These are phyloP conservation scores for Elongisporangium anandrum DNA, from an alignment of 352 stramenopile genomes.

Conservation along the genomic window DNA sequence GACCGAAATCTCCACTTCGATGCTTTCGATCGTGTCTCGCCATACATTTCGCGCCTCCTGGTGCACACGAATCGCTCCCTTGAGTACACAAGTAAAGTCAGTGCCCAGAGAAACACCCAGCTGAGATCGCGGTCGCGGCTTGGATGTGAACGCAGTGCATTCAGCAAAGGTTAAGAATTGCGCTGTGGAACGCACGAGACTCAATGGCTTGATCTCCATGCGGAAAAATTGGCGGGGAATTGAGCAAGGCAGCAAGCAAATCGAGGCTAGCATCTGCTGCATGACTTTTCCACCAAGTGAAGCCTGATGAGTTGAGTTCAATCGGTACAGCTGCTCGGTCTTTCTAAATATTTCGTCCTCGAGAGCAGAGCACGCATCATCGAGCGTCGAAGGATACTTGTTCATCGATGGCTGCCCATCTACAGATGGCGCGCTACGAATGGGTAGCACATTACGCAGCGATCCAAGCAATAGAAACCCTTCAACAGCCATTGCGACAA, in stretches of 20 bases:
- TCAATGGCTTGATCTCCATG: conserved; percentile 14
- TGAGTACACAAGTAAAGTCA: conserved; percentile 44
- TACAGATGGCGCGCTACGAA: background rate
- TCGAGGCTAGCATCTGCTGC: conserved; percentile 24
- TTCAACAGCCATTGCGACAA: conserved; percentile 30
- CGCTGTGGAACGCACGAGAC: conserved; percentile 24
- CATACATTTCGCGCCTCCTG: background rate
- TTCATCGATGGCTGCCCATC: background rate
- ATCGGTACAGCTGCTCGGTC: conserved; percentile 16
- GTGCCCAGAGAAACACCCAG: conserved; percentile 44
- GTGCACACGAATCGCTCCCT: conserved; percentile 25
- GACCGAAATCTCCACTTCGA: conserved; percentile 28
- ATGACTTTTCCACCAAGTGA: conserved; percentile 33
- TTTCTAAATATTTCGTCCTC: conserved; percentile 1
- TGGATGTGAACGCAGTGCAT: conserved; percentile 32
- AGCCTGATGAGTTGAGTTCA: conserved; percentile 8
- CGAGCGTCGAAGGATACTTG: background rate
- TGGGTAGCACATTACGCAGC: background rate
- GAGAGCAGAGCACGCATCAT: background rate
- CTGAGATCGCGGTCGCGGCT: conserved; percentile 41
- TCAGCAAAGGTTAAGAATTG: conserved; percentile 49
- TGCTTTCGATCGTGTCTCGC: conserved; percentile 6
- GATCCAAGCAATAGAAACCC: conserved; percentile 20
- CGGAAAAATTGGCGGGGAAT: conserved; percentile 43
- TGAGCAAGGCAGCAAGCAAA: conserved; percentile 22